Evolutionary conservation across 805 yeast species (phyloP), one percentile per base, ranked within the genome.

Genomic region (Ogataea nonfermentans): DNA sequence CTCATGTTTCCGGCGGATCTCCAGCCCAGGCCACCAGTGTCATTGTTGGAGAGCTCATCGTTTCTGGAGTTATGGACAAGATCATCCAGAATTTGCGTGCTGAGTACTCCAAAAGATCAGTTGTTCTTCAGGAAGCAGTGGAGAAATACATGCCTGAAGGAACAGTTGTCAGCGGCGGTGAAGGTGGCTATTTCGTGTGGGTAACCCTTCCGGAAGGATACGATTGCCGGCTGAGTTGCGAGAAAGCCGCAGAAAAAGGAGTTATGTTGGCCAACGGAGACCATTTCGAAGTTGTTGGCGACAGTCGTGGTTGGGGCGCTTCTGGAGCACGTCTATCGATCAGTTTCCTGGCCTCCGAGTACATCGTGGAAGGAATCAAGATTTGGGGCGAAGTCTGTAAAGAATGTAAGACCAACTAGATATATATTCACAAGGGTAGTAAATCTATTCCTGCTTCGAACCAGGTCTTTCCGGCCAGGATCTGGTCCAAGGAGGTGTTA

Each of bases 121-220:
- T 47, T 2, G 63, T 57, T 0, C 51, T 81, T 40, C 52, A 55
- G 11, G 46, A 55, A 0, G 59, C 75, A 0, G 56, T 82, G 22
- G 47, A 53, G 5, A 51, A 63, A 33, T 62, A 71, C 47, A 59
- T 86, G 39, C 91, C 93, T 0, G 30, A 48, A 14, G 74, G 74
- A 2, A 79, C 90, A 1, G 56, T 41, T 12, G 63, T 76, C 3
- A 60, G 56, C 12, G 86, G 87, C 3, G 87, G 88, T 17, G 65
- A 73, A n/a, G 96, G 96, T n/a, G 96, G 96, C 0, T 87, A 85
- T 61, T 87, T 87, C 53, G 51, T 79, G 9, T 87, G 95, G 96
- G 73, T 85, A 8, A 71, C 74, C 0, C 53, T 78, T 14, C 84
- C 89, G 1, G 57, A 56, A 1, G 62, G 54, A 1, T 59, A 65